Evolutionary conservation across 441 rosid genomes (phyloP).

Genomic region (Eutrema salsugineum): DNA sequence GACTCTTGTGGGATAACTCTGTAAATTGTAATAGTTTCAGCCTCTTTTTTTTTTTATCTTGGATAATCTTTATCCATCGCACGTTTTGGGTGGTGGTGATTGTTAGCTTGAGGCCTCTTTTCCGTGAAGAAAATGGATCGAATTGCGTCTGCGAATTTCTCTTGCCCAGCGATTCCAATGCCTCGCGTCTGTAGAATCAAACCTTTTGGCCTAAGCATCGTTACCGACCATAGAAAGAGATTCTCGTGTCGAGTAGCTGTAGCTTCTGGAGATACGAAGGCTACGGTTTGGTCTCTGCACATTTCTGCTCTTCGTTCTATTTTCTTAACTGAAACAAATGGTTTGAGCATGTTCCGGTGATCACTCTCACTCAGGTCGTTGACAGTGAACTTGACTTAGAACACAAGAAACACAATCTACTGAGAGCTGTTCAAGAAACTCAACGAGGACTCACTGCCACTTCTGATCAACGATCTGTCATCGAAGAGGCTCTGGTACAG

Average conservation of each 20-base stretch:
- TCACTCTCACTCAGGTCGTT: constrained; percentile 37
- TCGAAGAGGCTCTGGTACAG: constrained; percentile 80
- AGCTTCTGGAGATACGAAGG: constrained; percentile 31
- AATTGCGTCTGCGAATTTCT: constrained; percentile 39
- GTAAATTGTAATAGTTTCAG: not conserved
- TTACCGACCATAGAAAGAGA: constrained; percentile 27
- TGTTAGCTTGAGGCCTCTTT: not conserved
- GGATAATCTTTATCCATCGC: not conserved
- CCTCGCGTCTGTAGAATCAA: constrained; percentile 25
- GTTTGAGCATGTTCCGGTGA: not conserved
- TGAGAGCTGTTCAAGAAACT: constrained; percentile 69
- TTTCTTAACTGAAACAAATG: not conserved
- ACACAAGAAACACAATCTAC: constrained; percentile 61
- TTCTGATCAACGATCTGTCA: constrained; percentile 68
- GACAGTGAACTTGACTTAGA: constrained; percentile 53
- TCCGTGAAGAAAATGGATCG: constrained; percentile 42
- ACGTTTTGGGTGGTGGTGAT: not conserved
- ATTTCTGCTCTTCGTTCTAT: not conserved
- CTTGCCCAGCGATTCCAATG: constrained; percentile 33
- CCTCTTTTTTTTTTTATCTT: not conserved
- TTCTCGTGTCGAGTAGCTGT: constrained; percentile 43
- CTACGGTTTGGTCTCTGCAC: constrained; percentile 43
- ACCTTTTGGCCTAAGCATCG: constrained; percentile 25
- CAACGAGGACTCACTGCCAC: constrained; percentile 62
- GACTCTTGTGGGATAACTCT: not conserved